Conservation (phyloP, 2,329 filamentous ascomycete species). For the Dactylellina drechsleri region DNA sequence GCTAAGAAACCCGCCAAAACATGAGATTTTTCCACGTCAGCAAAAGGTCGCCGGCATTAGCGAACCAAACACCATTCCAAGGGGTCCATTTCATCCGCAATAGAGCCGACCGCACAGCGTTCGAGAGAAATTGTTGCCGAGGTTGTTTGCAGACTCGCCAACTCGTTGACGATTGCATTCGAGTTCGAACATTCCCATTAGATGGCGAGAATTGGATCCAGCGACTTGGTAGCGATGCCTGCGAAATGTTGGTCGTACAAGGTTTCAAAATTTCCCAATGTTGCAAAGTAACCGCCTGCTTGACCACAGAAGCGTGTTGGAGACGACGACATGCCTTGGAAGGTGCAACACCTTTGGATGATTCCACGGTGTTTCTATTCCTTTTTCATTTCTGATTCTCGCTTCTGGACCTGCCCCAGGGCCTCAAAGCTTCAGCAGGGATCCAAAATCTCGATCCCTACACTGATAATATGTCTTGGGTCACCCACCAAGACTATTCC, state of each 20-base stretch:
- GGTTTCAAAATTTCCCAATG: slow-evolving; percentile 12
- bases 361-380: not conserved
- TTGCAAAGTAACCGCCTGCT: slow-evolving; percentile 16
- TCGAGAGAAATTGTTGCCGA: not conserved
- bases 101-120: not conserved
- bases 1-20: slow-evolving; percentile 4
- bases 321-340: slow-evolving; percentile 26
- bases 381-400: not conserved
- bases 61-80: slow-evolving; percentile 12
- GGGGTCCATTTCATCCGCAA: not conserved
- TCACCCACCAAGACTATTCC: no score
- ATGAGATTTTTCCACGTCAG: slow-evolving; percentile 27
- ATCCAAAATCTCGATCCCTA: no score
- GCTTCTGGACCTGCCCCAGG: no score
- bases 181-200: slow-evolving; percentile 2
- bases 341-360: slow-evolving; percentile 24
- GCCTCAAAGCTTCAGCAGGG: no score
- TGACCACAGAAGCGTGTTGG: slow-evolving; percentile 4
- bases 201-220: slow-evolving; percentile 22
- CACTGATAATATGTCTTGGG: no score
- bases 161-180: not conserved
- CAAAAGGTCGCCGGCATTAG: slow-evolving; percentile 4
- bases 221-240: slow-evolving; percentile 24
- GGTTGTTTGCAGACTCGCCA: not conserved
- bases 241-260: slow-evolving; percentile 37